These are phyloP conservation scores for Hsuehochloa calcarea DNA, from an alignment of 176 grass and related monocot genomes.

Conservation along the genomic window DNA sequence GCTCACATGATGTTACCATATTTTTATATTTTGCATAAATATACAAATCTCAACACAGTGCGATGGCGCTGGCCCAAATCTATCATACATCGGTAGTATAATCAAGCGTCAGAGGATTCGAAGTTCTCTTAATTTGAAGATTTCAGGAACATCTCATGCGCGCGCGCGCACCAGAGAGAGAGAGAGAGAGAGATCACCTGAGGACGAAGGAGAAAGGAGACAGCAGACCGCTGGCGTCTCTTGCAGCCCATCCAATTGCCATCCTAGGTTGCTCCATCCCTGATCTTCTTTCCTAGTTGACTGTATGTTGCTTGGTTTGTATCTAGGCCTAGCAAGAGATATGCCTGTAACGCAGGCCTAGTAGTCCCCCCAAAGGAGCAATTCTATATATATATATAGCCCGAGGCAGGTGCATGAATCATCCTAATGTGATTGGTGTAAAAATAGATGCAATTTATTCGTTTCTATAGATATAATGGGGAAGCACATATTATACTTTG, in stretches of 20 bases:
- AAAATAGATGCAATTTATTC: neutral
- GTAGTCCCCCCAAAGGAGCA: neutral
- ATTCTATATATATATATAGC: neutral
- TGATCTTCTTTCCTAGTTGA: neutral
- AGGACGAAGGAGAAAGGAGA: constrained; percentile 29
- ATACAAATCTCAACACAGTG: neutral
- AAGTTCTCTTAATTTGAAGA: neutral
- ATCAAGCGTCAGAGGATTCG: neutral
- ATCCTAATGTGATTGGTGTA: neutral
- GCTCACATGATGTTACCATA: neutral
- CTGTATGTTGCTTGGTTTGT: neutral
- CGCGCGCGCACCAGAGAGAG: too few relatives aligned
- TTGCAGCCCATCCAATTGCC: constrained; percentile 26
- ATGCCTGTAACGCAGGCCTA: neutral
- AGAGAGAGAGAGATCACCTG: constrained; percentile 4
- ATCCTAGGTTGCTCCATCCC: constrained; percentile 12
- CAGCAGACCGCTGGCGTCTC: constrained; percentile 20
- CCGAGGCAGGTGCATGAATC: neutral
- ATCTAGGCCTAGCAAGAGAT: neutral
- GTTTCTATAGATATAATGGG: neutral
- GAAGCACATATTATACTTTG: neutral
- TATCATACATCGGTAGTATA: too few relatives aligned
- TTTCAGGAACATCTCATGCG: neutral
- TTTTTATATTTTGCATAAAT: neutral
- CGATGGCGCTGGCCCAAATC: too few relatives aligned